Evolutionary conservation across 208 protist species (phyloP), one percentile per base, ranked within the genome.

Genomic region (Leishmania guyanensis): DNA sequence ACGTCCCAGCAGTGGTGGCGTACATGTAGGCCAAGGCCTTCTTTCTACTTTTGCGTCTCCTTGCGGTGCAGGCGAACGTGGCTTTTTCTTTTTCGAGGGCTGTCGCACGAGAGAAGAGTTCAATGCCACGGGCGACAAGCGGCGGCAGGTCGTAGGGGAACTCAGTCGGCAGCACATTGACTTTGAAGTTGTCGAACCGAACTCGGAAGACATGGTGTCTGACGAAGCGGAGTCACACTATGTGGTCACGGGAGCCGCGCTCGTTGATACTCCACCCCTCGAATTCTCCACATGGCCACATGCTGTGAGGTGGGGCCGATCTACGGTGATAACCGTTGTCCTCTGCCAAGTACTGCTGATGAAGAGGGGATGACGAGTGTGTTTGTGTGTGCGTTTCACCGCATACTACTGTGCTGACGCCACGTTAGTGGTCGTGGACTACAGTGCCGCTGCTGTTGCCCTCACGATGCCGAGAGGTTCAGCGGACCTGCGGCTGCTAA

Each of bases 21-120:
- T 97, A 91, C 84, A 70, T 88, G 81, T 86, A 83, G 86, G 89
- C 92, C 3, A 87, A 93, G 72, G 53, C 86, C 62, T 82, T 96
- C 5, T 94, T 95, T 79, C 77, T 93, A 5, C 77, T 78, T 29
- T 86, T 86, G 10, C 86, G 88, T 14, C 29, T 75, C 14, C 68
- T 92, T 3, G 86, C 91, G 9, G 66, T 96, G 51, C 48, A 93
- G 8, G 80, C 78, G 54, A 90, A 87, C 66, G 56, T 96, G 17
- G 74, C 85, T 14, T 87, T 97, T 87, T 97, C 60, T 76, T 96
- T 20, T 56, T 91, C 6, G 79, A 73, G 22, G 94, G 95, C 81
- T 50, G 80, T 50, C 84, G 88, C 53, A 70, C 85, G 33, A 82
- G 82, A 8, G 88, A 90, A 43, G 87, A 94, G 51, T 89, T 96